phyloP scores from a whole-genome alignment of 2,329 filamentous ascomycete species.

The Aspergillus sergii region DNA sequence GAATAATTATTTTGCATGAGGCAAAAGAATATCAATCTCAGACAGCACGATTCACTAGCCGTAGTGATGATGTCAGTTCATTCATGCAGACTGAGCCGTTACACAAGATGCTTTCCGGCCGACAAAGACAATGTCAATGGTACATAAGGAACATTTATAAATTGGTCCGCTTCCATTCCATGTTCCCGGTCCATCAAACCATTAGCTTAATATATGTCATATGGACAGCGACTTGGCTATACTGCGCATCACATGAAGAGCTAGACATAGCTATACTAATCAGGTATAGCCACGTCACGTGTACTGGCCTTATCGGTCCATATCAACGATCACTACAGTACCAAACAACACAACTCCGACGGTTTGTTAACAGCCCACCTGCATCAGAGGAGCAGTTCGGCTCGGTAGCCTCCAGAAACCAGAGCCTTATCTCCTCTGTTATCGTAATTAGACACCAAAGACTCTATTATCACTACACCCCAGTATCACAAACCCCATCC shows the following conservation, averaged over 20 bases:
- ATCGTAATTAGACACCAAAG: background rate
- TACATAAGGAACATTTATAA: too few species aligned
- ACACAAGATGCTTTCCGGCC: too few species aligned
- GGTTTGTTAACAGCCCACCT: conserved; percentile 4
- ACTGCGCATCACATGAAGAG: background rate
- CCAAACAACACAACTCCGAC: conserved; percentile 7
- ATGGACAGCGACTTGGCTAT: background rate
- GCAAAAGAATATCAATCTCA: background rate
- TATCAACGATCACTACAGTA: conserved; percentile 8
- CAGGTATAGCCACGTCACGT: background rate
- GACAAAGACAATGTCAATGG: too few species aligned
- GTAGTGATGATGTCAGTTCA: background rate
- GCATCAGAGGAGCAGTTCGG: background rate
- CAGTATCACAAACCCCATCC: background rate
- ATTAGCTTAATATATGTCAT: background rate
- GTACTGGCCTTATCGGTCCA: conserved; percentile 9
- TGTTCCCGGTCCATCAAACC: background rate
- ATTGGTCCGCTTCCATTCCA: background rate
- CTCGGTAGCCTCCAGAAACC: background rate
- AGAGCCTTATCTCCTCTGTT: background rate
- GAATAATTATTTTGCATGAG: background rate
- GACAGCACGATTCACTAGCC: background rate
- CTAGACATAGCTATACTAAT: background rate
- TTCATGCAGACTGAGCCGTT: too few species aligned
- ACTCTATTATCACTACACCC: background rate